Base-by-base conservation (phyloP, 2,329 filamentous ascomycete genomes). In the Verticillium longisporum region DNA sequence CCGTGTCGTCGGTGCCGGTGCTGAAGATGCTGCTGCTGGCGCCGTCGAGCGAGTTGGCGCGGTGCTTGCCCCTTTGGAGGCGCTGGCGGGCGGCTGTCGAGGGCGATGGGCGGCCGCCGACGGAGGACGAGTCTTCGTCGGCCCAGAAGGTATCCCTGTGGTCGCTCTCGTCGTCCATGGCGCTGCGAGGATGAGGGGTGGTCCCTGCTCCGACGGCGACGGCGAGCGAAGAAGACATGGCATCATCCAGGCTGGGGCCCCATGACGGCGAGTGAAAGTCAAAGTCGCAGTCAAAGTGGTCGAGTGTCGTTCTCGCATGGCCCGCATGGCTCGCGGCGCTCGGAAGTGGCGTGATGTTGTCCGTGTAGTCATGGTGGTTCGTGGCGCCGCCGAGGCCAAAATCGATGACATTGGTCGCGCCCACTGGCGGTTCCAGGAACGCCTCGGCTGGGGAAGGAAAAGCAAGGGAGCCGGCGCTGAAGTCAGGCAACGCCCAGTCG, bases 231-330 rank as follows among this genome's bases (percentile, higher is more conserved):
- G 63, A 56, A 55, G 60, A 59, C 41, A 57, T 56, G 56, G 57
- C 58, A 53, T 65, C 63, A 26, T 59, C 60, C 33, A 63, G 56
- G 41, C 33, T 41, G 15, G 58, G 60, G 10, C 56, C 55, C 63
- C 63, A 65, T 56, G 61, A 59, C 41, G 63, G 63, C 36, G 57
- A 56, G n/a, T 56, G 55, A 50, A 64, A 62, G 32, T 60, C 61
- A 13, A 64, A 65, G 14, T 56, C 41, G 50, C 50, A 58, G 56
- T 58, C 37, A 38, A 58, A 33, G 37, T 50, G 50, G 56, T 58
- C 37, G 56, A 58, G 18, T 21, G 56, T 32, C 14, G 56, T n/a
- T 14, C 37, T 50, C n/a, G n/a, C n/a, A n/a, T n/a, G n/a, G n/a
- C n/a, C n/a, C 5, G 37, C 14, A 9, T 9, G 26, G 14, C 56